Evolutionary conservation across 2,329 filamentous ascomycete species (phyloP), one percentile per base, ranked within the genome.

Genomic region (Verticillium zaregamsianum): DNA sequence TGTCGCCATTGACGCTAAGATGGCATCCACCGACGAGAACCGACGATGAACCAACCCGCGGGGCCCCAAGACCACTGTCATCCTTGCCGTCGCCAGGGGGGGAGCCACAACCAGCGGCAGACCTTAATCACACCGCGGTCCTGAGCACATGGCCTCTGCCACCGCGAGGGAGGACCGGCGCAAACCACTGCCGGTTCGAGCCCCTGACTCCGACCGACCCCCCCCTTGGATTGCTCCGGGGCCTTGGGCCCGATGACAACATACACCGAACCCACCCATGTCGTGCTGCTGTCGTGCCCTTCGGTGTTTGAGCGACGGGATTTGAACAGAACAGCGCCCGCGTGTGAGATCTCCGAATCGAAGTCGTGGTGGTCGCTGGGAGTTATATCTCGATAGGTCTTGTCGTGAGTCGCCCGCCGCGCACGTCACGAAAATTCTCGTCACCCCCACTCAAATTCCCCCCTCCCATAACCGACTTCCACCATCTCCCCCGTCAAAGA

Each of bases 1-100:
- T 58, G 33, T 40, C 57, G 57, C 35, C 37, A 58, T 58, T n/a
- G 25, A 49, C 57, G 57, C 57, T 58, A 58, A 58, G 31, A 57
- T 57, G 55, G 8, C 55, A 57, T 35, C 55, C 55, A 23, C 55
- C 45, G 45, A 49, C n/a, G 45, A 49, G n/a, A 23, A 49, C 17
- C 45, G 45, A 23, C 45, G n/a, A 49, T 17, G 12, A 49, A 8
- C 45, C n/a, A 49, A 23, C 45, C 45, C 20, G 12, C 45, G 23
- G 12, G 8, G n/a, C 20, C 33, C 33, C 11, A 8, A 49, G 11
- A n/a, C n/a, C 11, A 11, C 45, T n/a, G 23, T 23, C 45, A 49
- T 23, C 45, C 45, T 49, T 49, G 45, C 20, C 20, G 23, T 49
- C 45, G 45, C 23, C 45, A 49, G 45, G 45, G n/a, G 6, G 4